Evolutionary conservation across 148 eudicot genomes (phyloP).

Genomic region (Beta vulgaris): DNA sequence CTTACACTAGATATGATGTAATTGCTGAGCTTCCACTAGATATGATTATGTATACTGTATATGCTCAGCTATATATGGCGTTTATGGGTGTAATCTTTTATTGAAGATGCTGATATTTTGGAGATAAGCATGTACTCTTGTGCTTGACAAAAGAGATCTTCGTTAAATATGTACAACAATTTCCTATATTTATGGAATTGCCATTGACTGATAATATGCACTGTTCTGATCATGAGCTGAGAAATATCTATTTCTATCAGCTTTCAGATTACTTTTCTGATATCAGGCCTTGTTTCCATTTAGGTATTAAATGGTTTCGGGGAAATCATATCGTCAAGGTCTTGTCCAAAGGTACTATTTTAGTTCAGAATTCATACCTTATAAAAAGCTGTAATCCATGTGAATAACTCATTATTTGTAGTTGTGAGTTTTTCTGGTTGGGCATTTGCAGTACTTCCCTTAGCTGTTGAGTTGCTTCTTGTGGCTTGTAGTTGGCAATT

Average conservation of each 20-base stretch:
- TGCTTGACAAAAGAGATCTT: not conserved
- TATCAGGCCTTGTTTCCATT: constrained; percentile 15
- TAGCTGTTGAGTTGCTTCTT: not conserved
- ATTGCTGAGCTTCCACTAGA: not conserved
- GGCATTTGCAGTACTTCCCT: not conserved
- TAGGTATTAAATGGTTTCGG: constrained; percentile 89
- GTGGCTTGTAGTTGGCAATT: not conserved
- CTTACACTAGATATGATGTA: not conserved
- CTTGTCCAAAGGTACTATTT: constrained; percentile 78
- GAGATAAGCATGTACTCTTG: not conserved
- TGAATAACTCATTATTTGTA: not conserved
- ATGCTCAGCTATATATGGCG: not conserved
- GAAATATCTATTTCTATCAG: not conserved
- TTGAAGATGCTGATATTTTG: not conserved
- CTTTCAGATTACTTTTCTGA: not conserved
- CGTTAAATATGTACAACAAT: not conserved
- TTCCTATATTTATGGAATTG: not conserved
- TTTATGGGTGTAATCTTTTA: not conserved
- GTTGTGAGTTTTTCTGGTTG: not conserved
- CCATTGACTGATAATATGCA: not conserved
- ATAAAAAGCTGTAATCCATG: not conserved
- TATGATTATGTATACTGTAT: not conserved
- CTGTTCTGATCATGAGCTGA: not conserved
- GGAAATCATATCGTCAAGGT: constrained; percentile 74
- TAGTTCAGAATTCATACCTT: not conserved